Evolutionary conservation across 2,329 filamentous ascomycete species (phyloP).

Genomic region (Monilinia polystroma): DNA sequence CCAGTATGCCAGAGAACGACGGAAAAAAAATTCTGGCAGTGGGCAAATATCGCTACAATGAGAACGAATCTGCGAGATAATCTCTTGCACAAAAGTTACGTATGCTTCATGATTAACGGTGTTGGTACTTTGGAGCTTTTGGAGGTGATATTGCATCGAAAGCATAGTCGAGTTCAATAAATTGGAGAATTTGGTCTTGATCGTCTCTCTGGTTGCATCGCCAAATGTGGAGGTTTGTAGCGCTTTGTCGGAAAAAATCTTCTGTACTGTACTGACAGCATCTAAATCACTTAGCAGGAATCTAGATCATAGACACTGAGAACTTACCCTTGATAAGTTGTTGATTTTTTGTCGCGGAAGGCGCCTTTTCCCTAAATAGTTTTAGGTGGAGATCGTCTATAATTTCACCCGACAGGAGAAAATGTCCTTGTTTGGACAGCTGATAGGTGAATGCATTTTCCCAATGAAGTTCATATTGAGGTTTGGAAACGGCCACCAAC

Average conservation of each 20-base stretch:
- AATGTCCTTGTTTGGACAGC: constrained; percentile 18
- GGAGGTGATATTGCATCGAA: constrained; percentile 33
- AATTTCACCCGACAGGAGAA: background rate
- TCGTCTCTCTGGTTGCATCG: constrained; percentile 22
- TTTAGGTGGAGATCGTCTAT: background rate
- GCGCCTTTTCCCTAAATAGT: background rate
- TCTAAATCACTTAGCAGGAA: background rate
- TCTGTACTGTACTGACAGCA: constrained; percentile 16
- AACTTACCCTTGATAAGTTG: constrained; percentile 15
- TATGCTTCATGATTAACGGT: constrained; percentile 31
- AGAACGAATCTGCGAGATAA: constrained; percentile 33
- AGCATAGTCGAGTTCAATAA: constrained; percentile 34
- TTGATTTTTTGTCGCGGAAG: constrained; percentile 4
- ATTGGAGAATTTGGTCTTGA: constrained; percentile 26
- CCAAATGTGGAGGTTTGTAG: constrained; percentile 26
- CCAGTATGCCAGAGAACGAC: constrained; percentile 35
- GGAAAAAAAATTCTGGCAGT: constrained; percentile 35
- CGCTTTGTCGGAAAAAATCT: constrained; percentile 25
- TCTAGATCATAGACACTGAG: background rate
- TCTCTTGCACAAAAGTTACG: constrained; percentile 31
- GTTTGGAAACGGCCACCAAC: constrained; percentile 53
- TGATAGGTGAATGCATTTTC: constrained; percentile 32
- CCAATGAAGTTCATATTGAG: constrained; percentile 47
- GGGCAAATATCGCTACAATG: constrained; percentile 34
- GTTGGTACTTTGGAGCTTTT: constrained; percentile 27